These are phyloP conservation scores for Stephania yunnanensis DNA, from an alignment of 164 flowering plant genomes.

Conservation along the genomic window DNA sequence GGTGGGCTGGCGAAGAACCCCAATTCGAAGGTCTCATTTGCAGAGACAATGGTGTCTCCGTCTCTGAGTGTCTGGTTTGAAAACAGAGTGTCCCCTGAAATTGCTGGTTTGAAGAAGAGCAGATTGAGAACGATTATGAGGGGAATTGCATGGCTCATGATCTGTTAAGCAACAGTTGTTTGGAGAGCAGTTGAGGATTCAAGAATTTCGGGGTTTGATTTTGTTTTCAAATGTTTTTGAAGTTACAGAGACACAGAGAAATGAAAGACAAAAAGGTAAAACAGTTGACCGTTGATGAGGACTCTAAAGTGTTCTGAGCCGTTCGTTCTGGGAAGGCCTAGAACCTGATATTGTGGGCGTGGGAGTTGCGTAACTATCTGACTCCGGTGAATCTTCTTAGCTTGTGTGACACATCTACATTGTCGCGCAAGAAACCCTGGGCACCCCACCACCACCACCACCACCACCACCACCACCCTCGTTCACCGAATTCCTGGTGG, in stretches of 20 bases:
- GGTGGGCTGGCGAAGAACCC: slow-evolving; percentile 22
- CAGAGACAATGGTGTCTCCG: slow-evolving; percentile 11
- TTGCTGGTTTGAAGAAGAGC: background rate
- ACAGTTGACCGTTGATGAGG: slow-evolving; percentile 1
- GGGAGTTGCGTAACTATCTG: background rate
- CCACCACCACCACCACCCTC: too few species aligned
- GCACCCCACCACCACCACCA: too few species aligned
- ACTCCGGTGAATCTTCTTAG: background rate
- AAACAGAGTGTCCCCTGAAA: background rate
- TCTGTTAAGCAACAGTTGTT: background rate
- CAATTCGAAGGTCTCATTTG: background rate
- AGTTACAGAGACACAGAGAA: background rate
- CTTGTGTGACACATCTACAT: too few species aligned
- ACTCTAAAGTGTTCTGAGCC: background rate
- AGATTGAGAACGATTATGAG: background rate
- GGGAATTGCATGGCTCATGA: background rate
- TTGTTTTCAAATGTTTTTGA: too few species aligned
- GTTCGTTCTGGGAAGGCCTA: background rate
- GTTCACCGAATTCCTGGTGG: too few species aligned
- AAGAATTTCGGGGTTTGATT: too few species aligned
- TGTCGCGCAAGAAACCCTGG: too few species aligned
- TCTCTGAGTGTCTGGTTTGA: slow-evolving; percentile 8
- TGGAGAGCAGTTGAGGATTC: background rate
- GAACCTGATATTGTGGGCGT: background rate
- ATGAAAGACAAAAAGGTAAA: too few species aligned